These are phyloP conservation scores for Quillaja saponaria DNA, from an alignment of 306 rosid species.

Conservation along the genomic window DNA sequence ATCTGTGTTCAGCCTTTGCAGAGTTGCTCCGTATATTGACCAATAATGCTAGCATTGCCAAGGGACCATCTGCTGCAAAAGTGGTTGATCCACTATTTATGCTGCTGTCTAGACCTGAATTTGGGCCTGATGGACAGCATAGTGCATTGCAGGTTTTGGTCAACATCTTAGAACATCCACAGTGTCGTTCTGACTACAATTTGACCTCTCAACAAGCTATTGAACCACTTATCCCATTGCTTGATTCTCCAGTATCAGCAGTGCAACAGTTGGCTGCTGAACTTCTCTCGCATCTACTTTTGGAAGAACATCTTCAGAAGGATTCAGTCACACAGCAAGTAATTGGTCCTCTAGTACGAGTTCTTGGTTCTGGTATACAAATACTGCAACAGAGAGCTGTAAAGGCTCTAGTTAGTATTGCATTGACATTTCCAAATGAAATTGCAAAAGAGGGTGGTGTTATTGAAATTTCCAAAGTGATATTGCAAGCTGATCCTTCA, in stretches of 20 bases:
- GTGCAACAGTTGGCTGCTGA: conserved; percentile 98
- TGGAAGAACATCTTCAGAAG: conserved; percentile 88
- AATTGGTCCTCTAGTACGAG: conserved; percentile 83
- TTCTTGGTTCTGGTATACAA: conserved; percentile 86
- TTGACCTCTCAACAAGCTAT: conserved; percentile 83
- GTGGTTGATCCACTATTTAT: conserved; percentile 88
- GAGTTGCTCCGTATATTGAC: conserved; percentile 95
- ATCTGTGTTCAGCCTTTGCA: conserved; percentile 78
- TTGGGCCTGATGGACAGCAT: conserved; percentile 96
- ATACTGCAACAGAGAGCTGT: conserved; percentile 97
- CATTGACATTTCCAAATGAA: conserved; percentile 95
- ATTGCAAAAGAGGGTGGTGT: conserved; percentile 99
- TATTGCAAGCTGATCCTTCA: conserved; percentile 90
- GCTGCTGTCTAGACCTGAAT: conserved; percentile 77
- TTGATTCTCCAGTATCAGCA: conserved; percentile 84
- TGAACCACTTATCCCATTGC: conserved; percentile 89
- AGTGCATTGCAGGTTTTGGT: conserved; percentile 94
- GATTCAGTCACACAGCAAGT: conserved; percentile 86
- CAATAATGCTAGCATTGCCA: conserved; percentile 94
- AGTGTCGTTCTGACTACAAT: conserved; percentile 85
- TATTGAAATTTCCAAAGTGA: conserved; percentile 83
- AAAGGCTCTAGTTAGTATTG: conserved; percentile 91
- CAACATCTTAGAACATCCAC: conserved; percentile 91
- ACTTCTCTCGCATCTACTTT: conserved; percentile 88
- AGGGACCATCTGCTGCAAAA: conserved; percentile 88